These are phyloP conservation scores for Eustoma russellianum DNA, from an alignment of 257 asterid genomes.

Conservation along the genomic window DNA sequence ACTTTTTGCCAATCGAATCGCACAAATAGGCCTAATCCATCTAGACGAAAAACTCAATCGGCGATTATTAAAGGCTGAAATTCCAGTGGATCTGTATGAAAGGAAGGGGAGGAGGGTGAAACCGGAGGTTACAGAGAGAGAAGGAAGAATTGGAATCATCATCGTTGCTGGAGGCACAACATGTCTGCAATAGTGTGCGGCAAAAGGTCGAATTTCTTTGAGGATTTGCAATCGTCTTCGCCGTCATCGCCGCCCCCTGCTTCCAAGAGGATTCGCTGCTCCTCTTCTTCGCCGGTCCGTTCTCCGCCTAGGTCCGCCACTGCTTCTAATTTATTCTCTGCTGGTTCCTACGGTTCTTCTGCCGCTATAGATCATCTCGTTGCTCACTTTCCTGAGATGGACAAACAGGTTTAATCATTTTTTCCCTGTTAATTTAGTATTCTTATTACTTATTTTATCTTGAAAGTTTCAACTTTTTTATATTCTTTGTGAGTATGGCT, in stretches of 20 bases:
- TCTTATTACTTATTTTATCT: neutral
- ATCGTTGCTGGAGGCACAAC: conserved; percentile 37
- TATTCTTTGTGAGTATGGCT: neutral
- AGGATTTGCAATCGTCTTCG: conserved; percentile 50
- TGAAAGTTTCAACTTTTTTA: neutral
- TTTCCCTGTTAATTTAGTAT: neutral
- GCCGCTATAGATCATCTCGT: conserved; percentile 53
- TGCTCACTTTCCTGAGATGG: conserved; percentile 81
- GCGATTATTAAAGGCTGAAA: neutral
- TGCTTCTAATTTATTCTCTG: conserved; percentile 18
- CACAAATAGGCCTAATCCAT: neutral
- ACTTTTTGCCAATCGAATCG: neutral
- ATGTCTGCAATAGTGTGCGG: conserved; percentile 99
- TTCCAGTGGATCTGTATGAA: conserved; percentile 8
- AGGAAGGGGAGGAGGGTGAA: conserved; percentile 28
- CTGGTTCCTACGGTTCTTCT: conserved; percentile 13
- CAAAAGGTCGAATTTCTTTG: conserved; percentile 92
- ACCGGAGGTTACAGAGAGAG: conserved; percentile 28
- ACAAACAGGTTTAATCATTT: conserved; percentile 85
- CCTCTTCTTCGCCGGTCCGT: conserved; percentile 51
- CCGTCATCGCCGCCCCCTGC: conserved; percentile 68
- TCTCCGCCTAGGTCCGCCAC: conserved; percentile 54
- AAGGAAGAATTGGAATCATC: conserved; percentile 9
- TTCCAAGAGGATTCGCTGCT: conserved; percentile 78
- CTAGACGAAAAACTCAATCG: neutral